Evolutionary conservation across 2,329 filamentous ascomycete genomes (phyloP).

Genomic region (Neofusicoccum parvum): DNA sequence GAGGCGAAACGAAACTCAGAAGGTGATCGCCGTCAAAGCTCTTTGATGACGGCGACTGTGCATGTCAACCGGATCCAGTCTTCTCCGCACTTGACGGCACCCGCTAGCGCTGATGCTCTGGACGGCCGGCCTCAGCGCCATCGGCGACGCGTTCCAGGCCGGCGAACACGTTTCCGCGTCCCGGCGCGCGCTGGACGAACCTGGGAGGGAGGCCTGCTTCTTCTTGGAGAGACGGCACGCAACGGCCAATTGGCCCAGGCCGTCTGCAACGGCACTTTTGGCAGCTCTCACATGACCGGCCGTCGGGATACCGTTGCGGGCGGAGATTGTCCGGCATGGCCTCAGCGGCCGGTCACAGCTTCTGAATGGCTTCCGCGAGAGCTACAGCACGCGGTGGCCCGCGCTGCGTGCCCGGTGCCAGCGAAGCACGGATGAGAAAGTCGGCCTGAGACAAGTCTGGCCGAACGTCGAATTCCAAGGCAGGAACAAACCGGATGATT

Average conservation of each 20-base stretch:
- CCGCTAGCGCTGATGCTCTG: background rate
- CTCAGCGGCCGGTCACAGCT: constrained; percentile 12
- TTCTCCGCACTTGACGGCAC: constrained; percentile 10
- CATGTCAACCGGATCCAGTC: background rate
- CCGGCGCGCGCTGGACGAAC: background rate
- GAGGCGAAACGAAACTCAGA: constrained; percentile 14
- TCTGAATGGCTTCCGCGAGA: background rate
- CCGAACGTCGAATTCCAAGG: background rate
- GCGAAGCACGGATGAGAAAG: constrained; percentile 8
- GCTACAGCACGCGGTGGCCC: constrained; percentile 7
- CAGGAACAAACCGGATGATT: background rate
- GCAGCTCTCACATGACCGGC: constrained; percentile 2
- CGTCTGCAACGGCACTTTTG: background rate
- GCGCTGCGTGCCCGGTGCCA: constrained; percentile 2
- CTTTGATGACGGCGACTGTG: background rate
- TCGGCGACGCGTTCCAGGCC: background rate
- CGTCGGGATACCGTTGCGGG: constrained; percentile 16
- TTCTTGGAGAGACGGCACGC: background rate
- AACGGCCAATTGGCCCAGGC: background rate
- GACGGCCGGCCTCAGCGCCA: background rate
- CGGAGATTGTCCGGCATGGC: constrained; percentile 13
- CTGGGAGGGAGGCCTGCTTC: background rate
- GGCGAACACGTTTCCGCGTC: background rate
- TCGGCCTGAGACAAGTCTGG: constrained; percentile 14
- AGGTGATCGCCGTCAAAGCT: constrained; percentile 4